A percentile compares a stretch with the other conserved stretches of the same genome.
Evolutionary conservation across 192 early-diverging fungal genomes (phyloP).

Genomic region (Mortierella hygrophila): DNA sequence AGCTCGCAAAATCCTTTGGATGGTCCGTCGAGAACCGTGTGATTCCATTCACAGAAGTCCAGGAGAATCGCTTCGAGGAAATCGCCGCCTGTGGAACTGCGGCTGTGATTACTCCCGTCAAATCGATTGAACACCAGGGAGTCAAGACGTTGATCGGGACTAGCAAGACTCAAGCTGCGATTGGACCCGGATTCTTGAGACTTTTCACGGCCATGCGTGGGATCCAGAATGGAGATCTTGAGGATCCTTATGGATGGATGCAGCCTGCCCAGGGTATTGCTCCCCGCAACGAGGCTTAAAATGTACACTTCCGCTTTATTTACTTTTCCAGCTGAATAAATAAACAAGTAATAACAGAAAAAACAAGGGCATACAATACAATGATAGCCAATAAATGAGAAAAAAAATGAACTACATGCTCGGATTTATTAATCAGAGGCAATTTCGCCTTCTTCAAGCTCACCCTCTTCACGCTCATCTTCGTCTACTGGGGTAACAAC

Average conservation of each 20-base stretch:
- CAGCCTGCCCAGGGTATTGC: conserved; percentile 75
- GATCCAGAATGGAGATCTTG: conserved; percentile 75
- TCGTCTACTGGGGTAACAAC: not conserved
- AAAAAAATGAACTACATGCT: not conserved
- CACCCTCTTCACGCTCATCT: conserved; percentile 36
- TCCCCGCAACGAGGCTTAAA: conserved; percentile 27
- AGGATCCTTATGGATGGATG: conserved; percentile 77
- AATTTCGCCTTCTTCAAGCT: conserved; percentile 53
- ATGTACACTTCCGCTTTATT: not conserved
- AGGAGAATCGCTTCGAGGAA: conserved; percentile 71
- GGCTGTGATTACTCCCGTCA: conserved; percentile 80
- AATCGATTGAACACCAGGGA: conserved; percentile 71
- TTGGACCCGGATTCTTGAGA: conserved; percentile 64
- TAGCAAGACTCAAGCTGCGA: conserved; percentile 58
- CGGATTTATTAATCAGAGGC: conserved; percentile 28
- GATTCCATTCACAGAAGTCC: conserved; percentile 70
- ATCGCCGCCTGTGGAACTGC: conserved; percentile 82
- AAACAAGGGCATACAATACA: not conserved
- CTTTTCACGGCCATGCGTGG: conserved; percentile 71
- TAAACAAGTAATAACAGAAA: not conserved
- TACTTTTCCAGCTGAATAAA: not conserved
- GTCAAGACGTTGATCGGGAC: conserved; percentile 57
- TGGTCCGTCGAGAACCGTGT: conserved; percentile 71
- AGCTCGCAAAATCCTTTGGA: conserved; percentile 73
- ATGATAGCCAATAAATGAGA: not conserved